These are phyloP conservation scores for Biscutella laevigata DNA, from an alignment of 441 rosid species.

Conservation along the genomic window DNA sequence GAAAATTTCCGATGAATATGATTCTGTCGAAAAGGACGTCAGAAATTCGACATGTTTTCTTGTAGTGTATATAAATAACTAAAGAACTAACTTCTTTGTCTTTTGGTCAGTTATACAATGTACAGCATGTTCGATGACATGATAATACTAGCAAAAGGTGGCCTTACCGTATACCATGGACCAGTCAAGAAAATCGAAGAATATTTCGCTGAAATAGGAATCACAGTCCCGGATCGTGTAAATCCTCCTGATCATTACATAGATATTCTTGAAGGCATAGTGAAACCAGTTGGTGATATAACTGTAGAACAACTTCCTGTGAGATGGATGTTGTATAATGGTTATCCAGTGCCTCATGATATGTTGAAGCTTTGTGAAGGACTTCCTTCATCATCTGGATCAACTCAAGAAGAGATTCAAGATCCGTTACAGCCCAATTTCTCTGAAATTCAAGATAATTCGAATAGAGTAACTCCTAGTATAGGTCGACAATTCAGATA, in stretches of 20 bases:
- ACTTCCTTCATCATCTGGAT: slow-evolving; percentile 23
- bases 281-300: slow-evolving; percentile 37
- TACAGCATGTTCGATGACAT: slow-evolving; percentile 33
- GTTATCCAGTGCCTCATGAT: slow-evolving; percentile 52
- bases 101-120: too few relatives aligned
- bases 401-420: slow-evolving; percentile 25
- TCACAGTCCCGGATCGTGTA: slow-evolving; percentile 52
- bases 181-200: slow-evolving; percentile 52
- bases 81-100: too few relatives aligned
- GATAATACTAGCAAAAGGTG: slow-evolving; percentile 62
- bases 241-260: slow-evolving; percentile 68
- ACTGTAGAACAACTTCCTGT: slow-evolving; percentile 47
- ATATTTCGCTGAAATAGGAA: slow-evolving; percentile 48
- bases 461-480: slow-evolving; percentile 42
- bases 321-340: slow-evolving; percentile 65
- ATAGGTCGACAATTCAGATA: slow-evolving; percentile 43
- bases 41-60: too few relatives aligned
- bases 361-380: slow-evolving; percentile 46
- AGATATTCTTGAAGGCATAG: slow-evolving; percentile 56
- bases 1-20: too few relatives aligned
- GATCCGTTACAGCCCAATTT: slow-evolving; percentile 32
- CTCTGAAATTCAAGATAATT: slow-evolving; percentile 36
- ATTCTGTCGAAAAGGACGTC: too few relatives aligned
- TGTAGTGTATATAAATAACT: too few relatives aligned
- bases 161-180: slow-evolving; percentile 52